Evolutionary conservation across 805 yeast species (phyloP), one percentile per base, ranked within the genome.

Genomic region (Lipomyces yamanashiensis): DNA sequence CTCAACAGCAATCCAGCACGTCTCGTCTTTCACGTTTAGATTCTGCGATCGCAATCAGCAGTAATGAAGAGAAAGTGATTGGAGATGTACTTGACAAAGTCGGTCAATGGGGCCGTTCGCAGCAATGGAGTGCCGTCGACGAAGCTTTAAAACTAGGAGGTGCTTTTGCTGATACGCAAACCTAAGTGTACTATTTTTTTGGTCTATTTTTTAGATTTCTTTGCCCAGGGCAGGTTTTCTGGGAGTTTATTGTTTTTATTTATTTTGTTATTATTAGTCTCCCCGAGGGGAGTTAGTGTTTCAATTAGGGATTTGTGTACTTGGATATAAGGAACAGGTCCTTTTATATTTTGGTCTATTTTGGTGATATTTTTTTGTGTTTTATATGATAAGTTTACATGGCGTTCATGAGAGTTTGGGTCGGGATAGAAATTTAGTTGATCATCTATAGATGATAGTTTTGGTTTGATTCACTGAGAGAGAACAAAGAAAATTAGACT

Each of bases 61-160:
- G 39, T 37, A 45, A 61, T 15, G 64, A 61, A 56, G 40, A 40
- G 10, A 33, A 34, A n/a, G 40, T 56, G 2, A 43, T 61, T 37
- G 64, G 61, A 1, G 49, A 59, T 41, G 60, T 58, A 4, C 48
- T 59, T 8, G 53, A 41, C n/a, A 56, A 59, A 47, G 60, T 51
- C 2, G 40, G 28, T 23, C 49, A 44, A 9, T 62, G 66, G 66
- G 53, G 61, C 10, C 55, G 53, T 34, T 36, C 66, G 36, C 51
- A 40, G 43, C 41, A 56, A 21, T 62, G 66, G 66, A 44, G 54
- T 40, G 37, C 50, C 2, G 53, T 28, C 28, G 63, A 54, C 23
- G 66, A 62, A 49, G 63, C 66, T 1, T 36, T 55, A 59, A 51
- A 53, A 19, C 23, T 62, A 21, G 63, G 62, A 12, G 21, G 53